Conservation (phyloP, 2,329 filamentous ascomycete genomes). For the Aspergillus sergii region DNA sequence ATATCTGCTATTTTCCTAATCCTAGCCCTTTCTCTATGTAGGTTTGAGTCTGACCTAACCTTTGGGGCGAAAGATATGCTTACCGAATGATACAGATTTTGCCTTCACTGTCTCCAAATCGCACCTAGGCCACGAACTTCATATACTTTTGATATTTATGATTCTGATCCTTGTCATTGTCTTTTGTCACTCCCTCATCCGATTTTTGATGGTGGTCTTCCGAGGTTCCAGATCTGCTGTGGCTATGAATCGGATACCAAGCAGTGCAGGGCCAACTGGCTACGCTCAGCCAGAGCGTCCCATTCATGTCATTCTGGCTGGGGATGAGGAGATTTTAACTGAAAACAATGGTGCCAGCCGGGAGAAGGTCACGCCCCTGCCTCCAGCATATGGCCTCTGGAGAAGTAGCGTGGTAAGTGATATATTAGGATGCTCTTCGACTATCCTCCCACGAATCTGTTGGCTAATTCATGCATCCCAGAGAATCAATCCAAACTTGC, state of each 20-base stretch:
- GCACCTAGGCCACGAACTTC: conserved; percentile 69
- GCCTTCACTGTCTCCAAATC: conserved; percentile 68
- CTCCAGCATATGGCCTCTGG: conserved; percentile 86
- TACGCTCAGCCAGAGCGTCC: conserved; percentile 73
- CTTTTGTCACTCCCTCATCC: conserved; percentile 77
- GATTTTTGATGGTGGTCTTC: conserved; percentile 68
- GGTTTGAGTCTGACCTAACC: conserved; percentile 36
- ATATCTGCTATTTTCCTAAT: conserved; percentile 67
- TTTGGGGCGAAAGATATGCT: conserved; percentile 4
- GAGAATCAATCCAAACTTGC: conserved; percentile 76
- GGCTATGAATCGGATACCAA: conserved; percentile 43
- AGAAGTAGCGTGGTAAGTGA: conserved; percentile 76
- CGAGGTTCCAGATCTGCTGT: conserved; percentile 40
- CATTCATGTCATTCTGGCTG: conserved; percentile 73
- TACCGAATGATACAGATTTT: conserved; percentile 60
- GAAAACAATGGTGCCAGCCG: conserved; percentile 51
- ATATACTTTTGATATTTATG: conserved; percentile 77
- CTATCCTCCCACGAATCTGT: neutral
- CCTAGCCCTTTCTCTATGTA: conserved; percentile 66
- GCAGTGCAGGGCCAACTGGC: conserved; percentile 60
- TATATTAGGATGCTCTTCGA: too few species aligned
- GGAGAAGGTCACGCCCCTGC: conserved; percentile 59
- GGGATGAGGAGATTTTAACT: conserved; percentile 69
- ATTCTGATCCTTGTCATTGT: conserved; percentile 74
- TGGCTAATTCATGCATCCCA: conserved; percentile 33